These are phyloP conservation scores for Ustulina deusta DNA, from an alignment of 2,329 filamentous ascomycete genomes.

Conservation along the genomic window DNA sequence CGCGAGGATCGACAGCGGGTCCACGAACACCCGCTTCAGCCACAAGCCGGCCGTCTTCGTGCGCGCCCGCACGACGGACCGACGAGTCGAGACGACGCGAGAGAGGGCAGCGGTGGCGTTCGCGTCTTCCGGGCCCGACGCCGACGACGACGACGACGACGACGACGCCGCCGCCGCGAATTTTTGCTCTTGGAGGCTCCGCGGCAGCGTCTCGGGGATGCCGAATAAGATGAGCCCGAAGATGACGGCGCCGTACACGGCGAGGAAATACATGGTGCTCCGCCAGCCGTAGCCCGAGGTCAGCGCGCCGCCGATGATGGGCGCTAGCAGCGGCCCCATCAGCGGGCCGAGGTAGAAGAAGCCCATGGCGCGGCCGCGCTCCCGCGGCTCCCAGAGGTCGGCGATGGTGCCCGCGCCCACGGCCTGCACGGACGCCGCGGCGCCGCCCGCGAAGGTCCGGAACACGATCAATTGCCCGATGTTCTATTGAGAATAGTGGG, in stretches of 20 bases:
- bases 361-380: slow-evolving; percentile 84
- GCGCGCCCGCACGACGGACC: slow-evolving; percentile 70
- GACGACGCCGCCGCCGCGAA: background rate
- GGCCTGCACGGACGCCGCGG: slow-evolving; percentile 82
- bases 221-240: slow-evolving; percentile 68
- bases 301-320: slow-evolving; percentile 81
- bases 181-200: slow-evolving; percentile 44
- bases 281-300: slow-evolving; percentile 78
- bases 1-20: slow-evolving; percentile 76
- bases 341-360: slow-evolving; percentile 85
- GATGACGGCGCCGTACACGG: slow-evolving; percentile 74
- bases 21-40: slow-evolving; percentile 73
- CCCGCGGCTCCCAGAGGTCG: slow-evolving; percentile 79
- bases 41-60: slow-evolving; percentile 65
- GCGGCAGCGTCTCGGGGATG: slow-evolving; percentile 73
- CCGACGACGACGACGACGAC: too few species aligned
- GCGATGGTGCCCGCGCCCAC: slow-evolving; percentile 87
- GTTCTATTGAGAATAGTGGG: too few species aligned
- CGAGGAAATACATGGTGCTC: slow-evolving; percentile 81
- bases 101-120: slow-evolving; percentile 45
- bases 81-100: slow-evolving; percentile 70
- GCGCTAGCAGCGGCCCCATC: slow-evolving; percentile 78
- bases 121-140: background rate
- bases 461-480: slow-evolving; percentile 83
- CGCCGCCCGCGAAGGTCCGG: slow-evolving; percentile 79